Evolutionary conservation across 805 yeast species (phyloP).

Genomic region (Sugiyamaella americana): DNA sequence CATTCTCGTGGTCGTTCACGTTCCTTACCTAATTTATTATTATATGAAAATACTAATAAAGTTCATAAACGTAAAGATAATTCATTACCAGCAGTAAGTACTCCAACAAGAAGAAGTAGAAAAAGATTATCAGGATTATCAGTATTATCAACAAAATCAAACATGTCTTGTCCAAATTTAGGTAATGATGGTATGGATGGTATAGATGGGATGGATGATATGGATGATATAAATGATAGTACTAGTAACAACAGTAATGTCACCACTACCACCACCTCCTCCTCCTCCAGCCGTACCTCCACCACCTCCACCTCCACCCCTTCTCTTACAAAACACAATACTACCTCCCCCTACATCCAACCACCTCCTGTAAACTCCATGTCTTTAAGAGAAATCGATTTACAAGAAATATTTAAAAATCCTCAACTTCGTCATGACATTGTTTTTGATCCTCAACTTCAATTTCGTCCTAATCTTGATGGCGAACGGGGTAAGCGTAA

Average conservation of each 20-base stretch:
- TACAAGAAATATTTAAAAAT: constrained; percentile 81
- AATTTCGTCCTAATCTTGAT: constrained; percentile 84
- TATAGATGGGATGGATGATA: background rate
- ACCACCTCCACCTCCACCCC: constrained; percentile 3
- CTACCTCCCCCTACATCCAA: constrained; percentile 29
- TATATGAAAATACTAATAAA: constrained; percentile 10
- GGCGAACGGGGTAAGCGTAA: constrained; percentile 85
- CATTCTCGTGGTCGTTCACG: constrained; percentile 18
- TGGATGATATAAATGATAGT: background rate
- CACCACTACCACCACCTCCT: constrained; percentile 2
- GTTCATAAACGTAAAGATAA: constrained; percentile 10
- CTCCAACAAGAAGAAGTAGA: background rate
- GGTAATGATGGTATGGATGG: background rate
- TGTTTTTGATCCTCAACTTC: constrained; percentile 83
- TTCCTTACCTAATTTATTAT: constrained; percentile 19
- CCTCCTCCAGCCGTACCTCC: constrained; percentile 1
- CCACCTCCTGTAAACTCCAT: constrained; percentile 77
- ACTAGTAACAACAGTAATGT: background rate
- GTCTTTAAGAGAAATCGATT: constrained; percentile 76
- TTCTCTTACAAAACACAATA: background rate
- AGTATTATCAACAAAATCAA: background rate
- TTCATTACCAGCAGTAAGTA: background rate
- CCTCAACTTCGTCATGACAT: constrained; percentile 93
- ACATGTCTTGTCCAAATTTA: background rate
- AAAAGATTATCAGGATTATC: background rate